Conservation (phyloP, 2,329 filamentous ascomycete genomes). For the Neocatenulostroma microsporum region DNA sequence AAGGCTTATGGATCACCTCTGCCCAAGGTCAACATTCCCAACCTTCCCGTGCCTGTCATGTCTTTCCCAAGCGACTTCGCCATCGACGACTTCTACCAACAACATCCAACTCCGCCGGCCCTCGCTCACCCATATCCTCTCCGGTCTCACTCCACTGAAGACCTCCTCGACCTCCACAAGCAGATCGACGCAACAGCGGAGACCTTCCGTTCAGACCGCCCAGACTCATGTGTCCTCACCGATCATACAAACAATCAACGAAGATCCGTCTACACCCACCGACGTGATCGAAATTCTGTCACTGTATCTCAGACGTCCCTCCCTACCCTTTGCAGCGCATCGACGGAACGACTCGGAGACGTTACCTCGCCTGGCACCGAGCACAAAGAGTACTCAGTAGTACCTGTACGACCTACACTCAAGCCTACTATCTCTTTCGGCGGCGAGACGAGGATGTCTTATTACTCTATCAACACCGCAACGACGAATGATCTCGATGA, state of each 20-base stretch:
- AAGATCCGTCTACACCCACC: constrained; percentile 2
- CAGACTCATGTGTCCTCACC: constrained; percentile 6
- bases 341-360: constrained; percentile 18
- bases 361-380: constrained; percentile 10
- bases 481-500: constrained; percentile 4
- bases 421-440: constrained; percentile 15
- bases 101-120: constrained; percentile 1
- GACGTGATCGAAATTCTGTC: constrained; percentile 2
- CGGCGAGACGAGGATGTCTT: constrained; percentile 11
- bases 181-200: background rate
- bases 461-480: constrained; percentile 8
- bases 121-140: constrained; percentile 8
- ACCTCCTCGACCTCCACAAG: constrained; percentile 1
- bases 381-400: constrained; percentile 10
- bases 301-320: background rate
- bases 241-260: constrained; percentile 2
- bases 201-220: background rate
- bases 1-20: constrained; percentile 24
- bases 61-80: constrained; percentile 15
- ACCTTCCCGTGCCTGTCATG: constrained; percentile 25
- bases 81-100: constrained; percentile 1
- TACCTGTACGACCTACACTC: constrained; percentile 13
- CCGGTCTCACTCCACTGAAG: constrained; percentile 7
- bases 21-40: constrained; percentile 23
- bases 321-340: constrained; percentile 6